These are phyloP conservation scores for Tricholomella constricta DNA, from an alignment of 768 basidiomycete species.

Conservation along the genomic window DNA sequence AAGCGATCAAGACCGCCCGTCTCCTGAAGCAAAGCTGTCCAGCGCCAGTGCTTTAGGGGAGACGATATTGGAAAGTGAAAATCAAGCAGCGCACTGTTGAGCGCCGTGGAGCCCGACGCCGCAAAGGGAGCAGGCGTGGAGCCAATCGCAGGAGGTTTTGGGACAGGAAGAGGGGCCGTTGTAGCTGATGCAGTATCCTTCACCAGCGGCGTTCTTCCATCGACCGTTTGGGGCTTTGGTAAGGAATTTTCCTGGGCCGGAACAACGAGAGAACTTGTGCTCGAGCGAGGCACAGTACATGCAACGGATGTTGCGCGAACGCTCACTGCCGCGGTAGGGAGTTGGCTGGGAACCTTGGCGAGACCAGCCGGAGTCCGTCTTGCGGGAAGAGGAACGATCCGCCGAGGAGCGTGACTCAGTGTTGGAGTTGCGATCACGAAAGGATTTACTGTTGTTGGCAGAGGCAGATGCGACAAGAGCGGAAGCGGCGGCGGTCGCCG, in stretches of 20 bases:
- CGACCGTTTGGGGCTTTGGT: not conserved
- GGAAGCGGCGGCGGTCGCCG: no score
- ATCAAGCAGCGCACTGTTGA: conserved; percentile 4
- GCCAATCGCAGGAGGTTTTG: not conserved
- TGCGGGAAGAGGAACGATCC: no score
- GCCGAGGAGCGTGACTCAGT: no score
- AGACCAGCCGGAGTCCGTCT: no score
- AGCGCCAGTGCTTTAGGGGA: conserved; percentile 13
- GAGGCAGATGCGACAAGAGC: no score
- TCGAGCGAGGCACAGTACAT: not conserved
- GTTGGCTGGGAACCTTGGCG: no score
- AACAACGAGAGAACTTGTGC: not conserved
- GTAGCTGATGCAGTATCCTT: not conserved
- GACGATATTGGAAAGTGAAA: conserved; percentile 17
- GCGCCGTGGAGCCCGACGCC: conserved; percentile 9
- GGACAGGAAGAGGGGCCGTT: conserved; percentile 3
- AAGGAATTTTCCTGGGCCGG: not conserved
- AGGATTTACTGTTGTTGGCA: no score
- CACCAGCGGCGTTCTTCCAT: not conserved
- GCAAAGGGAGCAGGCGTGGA: conserved; percentile 20
- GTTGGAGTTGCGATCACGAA: no score
- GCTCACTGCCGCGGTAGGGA: no score
- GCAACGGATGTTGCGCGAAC: no score
- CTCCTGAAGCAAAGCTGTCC: conserved; percentile 5
- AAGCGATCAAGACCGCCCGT: not conserved